Conservation (phyloP, 2,329 filamentous ascomycete species). For the Neurospora sp. region DNA sequence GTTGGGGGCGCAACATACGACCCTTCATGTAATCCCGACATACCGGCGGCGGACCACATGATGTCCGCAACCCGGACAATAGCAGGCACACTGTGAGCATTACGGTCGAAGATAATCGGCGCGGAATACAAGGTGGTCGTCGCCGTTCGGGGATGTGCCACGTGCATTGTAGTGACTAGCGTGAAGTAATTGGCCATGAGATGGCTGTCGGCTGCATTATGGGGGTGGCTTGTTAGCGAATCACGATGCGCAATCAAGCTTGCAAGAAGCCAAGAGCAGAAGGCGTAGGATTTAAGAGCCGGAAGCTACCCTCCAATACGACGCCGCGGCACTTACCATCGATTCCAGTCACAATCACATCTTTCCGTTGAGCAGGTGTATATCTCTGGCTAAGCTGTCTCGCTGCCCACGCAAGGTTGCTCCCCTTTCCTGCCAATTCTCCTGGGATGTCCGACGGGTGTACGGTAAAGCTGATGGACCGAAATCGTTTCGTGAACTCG, state of each 20-base stretch:
- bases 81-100: constrained; percentile 56
- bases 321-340: constrained; percentile 45
- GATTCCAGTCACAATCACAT: constrained; percentile 61
- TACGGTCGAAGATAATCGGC: constrained; percentile 66
- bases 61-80: constrained; percentile 63
- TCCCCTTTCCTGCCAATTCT: constrained; percentile 64
- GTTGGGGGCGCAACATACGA: constrained; percentile 60
- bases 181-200: constrained; percentile 59
- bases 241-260: constrained; percentile 12
- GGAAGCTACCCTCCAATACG: constrained; percentile 9
- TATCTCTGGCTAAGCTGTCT: constrained; percentile 55
- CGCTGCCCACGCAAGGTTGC: constrained; percentile 63
- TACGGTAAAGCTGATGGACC: constrained; percentile 55
- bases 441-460: constrained; percentile 56
- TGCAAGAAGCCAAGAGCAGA: not conserved
- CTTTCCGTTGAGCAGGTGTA: constrained; percentile 37
- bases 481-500: constrained; percentile 54
- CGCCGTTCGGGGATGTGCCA: constrained; percentile 47
- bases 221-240: constrained; percentile 19
- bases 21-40: constrained; percentile 56
- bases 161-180: constrained; percentile 53
- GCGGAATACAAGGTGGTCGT: constrained; percentile 56
- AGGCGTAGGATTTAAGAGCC: not conserved
- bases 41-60: constrained; percentile 60
- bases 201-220: constrained; percentile 54